A percentile compares a stretch with the other conserved stretches of the same genome.
Evolutionary conservation across 495 filamentous ascomycete genomes (phyloP).

Genomic region (Talaromyces liani): DNA sequence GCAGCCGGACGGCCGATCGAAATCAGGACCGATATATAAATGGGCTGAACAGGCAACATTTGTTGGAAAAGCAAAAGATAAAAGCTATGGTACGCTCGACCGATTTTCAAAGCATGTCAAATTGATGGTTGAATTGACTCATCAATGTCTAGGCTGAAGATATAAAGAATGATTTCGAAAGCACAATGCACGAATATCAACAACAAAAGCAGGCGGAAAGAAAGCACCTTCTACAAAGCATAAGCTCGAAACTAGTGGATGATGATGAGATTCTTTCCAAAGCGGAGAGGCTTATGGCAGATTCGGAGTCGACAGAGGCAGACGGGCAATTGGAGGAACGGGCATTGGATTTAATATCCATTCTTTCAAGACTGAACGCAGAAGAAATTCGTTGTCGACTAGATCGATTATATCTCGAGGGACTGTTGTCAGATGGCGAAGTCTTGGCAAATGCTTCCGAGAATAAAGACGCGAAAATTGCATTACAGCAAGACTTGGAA

Average conservation of each 20-base stretch:
- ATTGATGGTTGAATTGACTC: conserved; percentile 11
- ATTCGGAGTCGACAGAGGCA: conserved; percentile 20
- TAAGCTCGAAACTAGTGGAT: conserved; percentile 30
- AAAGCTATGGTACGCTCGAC: conserved; percentile 22
- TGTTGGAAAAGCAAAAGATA: conserved; percentile 28
- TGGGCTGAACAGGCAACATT: conserved; percentile 29
- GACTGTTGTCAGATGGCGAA: conserved; percentile 11
- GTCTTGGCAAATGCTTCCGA: background rate
- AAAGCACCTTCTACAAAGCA: conserved; percentile 26
- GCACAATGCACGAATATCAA: conserved; percentile 20
- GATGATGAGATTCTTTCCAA: conserved; percentile 28
- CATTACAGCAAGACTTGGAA: conserved; percentile 50
- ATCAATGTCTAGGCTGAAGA: conserved; percentile 25
- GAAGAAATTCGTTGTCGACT: conserved; percentile 37
- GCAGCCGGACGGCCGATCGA: conserved; percentile 16
- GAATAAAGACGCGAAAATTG: conserved; percentile 18
- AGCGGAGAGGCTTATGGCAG: conserved; percentile 22
- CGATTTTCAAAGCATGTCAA: background rate
- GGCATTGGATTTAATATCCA: conserved; percentile 18
- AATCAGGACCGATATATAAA: conserved; percentile 21
- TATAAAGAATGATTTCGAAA: conserved; percentile 25
- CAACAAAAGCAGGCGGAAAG: conserved; percentile 27
- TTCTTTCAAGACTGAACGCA: conserved; percentile 25
- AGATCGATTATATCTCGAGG: conserved; percentile 38
- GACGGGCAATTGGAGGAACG: conserved; percentile 24